Evolutionary conservation across 139 green algal species (phyloP).

Genomic region (Limnomonas spitsbergensis): DNA sequence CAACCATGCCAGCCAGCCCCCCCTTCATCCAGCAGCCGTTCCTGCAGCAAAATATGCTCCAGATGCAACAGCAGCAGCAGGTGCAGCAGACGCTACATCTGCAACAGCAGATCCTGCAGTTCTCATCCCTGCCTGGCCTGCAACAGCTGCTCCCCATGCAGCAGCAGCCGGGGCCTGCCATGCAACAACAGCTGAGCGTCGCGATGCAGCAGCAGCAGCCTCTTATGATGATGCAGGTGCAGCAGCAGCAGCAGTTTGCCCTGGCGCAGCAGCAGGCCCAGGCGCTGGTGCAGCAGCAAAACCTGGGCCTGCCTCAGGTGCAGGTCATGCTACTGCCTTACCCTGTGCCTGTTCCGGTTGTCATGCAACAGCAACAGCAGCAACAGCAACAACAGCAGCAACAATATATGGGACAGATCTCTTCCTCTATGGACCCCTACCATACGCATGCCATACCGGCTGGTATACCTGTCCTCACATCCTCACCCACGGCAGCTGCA

Average conservation of each 20-base stretch:
- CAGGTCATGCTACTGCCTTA: not conserved
- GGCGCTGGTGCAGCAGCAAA: not conserved
- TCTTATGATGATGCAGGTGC: not conserved
- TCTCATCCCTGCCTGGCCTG: not conserved
- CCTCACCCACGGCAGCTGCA: not conserved
- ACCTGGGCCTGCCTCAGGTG: not conserved
- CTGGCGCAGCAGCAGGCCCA: not conserved
- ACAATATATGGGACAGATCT: not conserved
- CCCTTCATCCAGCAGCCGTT: constrained; percentile 1
- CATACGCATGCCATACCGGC: no score
- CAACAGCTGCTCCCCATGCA: not conserved
- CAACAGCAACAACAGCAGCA: not conserved
- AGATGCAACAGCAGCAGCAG: no score
- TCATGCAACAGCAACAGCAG: not conserved
- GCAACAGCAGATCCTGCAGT: not conserved
- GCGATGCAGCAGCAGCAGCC: not conserved
- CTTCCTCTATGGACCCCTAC: no score
- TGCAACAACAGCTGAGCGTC: not conserved
- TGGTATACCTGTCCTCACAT: not conserved
- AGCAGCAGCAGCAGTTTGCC: not conserved
- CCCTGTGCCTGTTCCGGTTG: constrained; percentile 9
- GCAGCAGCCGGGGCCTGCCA: not conserved
- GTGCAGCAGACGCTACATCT: not conserved
- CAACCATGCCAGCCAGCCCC: no score
- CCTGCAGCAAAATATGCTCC: not conserved